A percentile compares a stretch with the other conserved stretches of the same genome.
Evolutionary conservation across 2,329 filamentous ascomycete species (phyloP).

Genomic region (Fusarium armeniacum): DNA sequence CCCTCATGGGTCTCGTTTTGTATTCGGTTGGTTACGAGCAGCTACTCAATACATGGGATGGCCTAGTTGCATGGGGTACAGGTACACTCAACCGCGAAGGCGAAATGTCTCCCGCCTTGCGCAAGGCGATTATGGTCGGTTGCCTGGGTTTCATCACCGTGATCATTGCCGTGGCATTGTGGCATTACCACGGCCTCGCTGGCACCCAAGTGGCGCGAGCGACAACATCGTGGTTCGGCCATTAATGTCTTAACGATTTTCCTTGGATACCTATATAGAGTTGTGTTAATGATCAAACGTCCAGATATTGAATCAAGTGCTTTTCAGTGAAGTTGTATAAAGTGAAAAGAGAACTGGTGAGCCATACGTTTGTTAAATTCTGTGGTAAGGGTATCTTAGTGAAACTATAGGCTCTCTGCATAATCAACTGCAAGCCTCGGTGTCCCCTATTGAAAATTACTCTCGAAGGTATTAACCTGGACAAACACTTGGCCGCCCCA

Average conservation of each 20-base stretch:
- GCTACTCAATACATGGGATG: slow-evolving; percentile 45
- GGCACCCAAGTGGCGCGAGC: slow-evolving; percentile 31
- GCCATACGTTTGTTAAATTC: neutral
- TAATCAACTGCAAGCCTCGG: neutral
- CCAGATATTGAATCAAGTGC: neutral
- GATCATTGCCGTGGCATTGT: slow-evolving; percentile 48
- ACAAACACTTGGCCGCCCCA: slow-evolving; percentile 50
- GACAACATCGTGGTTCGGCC: slow-evolving; percentile 45
- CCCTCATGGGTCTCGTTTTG: slow-evolving; percentile 65
- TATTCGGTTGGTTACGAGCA: slow-evolving; percentile 63
- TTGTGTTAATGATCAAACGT: slow-evolving; percentile 40
- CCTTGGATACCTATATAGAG: slow-evolving; percentile 40
- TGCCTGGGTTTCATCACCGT: slow-evolving; percentile 48
- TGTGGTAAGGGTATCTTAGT: slow-evolving; percentile 39
- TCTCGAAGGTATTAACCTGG: slow-evolving; percentile 1
- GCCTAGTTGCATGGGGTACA: slow-evolving; percentile 45
- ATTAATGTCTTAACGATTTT: slow-evolving; percentile 33
- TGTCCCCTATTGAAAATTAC: neutral
- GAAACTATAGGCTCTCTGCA: slow-evolving; percentile 7
- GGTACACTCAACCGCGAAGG: slow-evolving; percentile 43
- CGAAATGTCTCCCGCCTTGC: slow-evolving; percentile 41
- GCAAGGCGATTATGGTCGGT: slow-evolving; percentile 44
- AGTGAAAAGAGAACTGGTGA: neutral
- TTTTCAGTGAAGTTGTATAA: neutral
- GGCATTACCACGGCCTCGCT: slow-evolving; percentile 45